These are phyloP conservation scores for Prunus armeniaca DNA, from an alignment of 306 rosid genomes.

Conservation along the genomic window DNA sequence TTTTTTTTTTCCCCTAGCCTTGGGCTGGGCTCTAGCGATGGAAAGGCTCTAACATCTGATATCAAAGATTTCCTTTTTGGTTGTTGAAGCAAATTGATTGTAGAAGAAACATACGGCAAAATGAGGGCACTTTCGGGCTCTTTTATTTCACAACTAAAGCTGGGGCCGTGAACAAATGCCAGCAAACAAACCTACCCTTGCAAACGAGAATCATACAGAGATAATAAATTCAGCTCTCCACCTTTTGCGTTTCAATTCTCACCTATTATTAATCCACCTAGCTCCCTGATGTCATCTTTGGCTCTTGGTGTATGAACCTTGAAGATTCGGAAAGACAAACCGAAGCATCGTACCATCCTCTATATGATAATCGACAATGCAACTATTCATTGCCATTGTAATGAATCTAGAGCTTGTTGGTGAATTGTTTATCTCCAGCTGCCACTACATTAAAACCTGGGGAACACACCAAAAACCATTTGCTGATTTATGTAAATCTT, in stretches of 20 bases:
- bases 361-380: not conserved
- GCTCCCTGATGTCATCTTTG: not conserved
- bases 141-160: not conserved
- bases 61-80: no score
- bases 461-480: constrained; percentile 1
- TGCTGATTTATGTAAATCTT: not conserved
- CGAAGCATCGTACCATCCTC: no score
- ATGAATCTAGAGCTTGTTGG: constrained; percentile 61
- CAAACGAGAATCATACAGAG: no score
- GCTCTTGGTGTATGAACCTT: no score
- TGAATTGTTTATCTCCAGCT: constrained; percentile 85
- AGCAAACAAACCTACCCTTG: not conserved
- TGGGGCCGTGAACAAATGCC: not conserved
- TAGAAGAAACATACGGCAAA: no score
- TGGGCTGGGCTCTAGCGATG: no score
- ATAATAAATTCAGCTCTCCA: not conserved
- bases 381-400: constrained; percentile 56
- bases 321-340: no score
- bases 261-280: not conserved
- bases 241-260: not conserved
- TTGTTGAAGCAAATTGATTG: no score
- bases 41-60: no score
- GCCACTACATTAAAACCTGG: constrained; percentile 85
- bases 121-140: not conserved
- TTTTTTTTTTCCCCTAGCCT: no score